A percentile compares a stretch with the other conserved stretches of the same genome.
Conservation (phyloP, 1,139 yeast species). For the Entelexis paramagnoliae region DNA sequence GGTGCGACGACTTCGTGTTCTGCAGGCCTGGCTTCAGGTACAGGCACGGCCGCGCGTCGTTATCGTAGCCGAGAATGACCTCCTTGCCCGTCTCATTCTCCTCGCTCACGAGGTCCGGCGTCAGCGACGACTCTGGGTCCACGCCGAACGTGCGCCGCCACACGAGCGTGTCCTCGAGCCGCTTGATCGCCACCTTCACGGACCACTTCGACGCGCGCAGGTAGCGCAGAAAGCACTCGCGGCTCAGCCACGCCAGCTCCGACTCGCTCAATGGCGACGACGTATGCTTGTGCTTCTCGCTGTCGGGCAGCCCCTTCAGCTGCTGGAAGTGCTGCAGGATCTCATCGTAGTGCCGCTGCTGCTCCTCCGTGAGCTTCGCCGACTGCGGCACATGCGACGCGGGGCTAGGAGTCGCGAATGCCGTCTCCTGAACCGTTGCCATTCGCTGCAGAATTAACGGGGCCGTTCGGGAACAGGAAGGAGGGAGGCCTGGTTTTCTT, state of each 20-base stretch:
- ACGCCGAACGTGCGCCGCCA: constrained; percentile 95
- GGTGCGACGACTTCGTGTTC: constrained; percentile 73
- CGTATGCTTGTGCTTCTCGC: constrained; percentile 32
- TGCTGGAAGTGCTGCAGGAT: constrained; percentile 53
- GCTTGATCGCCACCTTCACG: constrained; percentile 53
- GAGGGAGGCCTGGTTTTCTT: background rate
- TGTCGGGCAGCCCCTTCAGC: constrained; percentile 37
- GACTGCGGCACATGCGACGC: constrained; percentile 45
- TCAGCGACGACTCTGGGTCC: constrained; percentile 45
- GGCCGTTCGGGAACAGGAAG: background rate
- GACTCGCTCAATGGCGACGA: constrained; percentile 39
- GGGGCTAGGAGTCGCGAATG: constrained; percentile 15
- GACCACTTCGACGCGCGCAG: constrained; percentile 89
- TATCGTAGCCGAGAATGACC: constrained; percentile 78
- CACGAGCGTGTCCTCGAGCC: constrained; percentile 64
- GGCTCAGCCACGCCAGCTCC: constrained; percentile 83
- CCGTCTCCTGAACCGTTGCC: constrained; percentile 13
- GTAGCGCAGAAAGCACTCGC: constrained; percentile 80
- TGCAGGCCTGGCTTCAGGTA: constrained; percentile 88
- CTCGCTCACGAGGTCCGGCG: constrained; percentile 50
- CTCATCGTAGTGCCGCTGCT: constrained; percentile 46
- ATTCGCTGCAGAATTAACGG: background rate
- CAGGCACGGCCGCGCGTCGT: constrained; percentile 78
- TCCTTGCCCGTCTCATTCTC: constrained; percentile 87
- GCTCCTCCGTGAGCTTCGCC: constrained; percentile 42